Percentiles rank a stretch among this genome's conserved stretches.
Conservation (phyloP, 306 rosid genomes). For the Malus asiatica region DNA sequence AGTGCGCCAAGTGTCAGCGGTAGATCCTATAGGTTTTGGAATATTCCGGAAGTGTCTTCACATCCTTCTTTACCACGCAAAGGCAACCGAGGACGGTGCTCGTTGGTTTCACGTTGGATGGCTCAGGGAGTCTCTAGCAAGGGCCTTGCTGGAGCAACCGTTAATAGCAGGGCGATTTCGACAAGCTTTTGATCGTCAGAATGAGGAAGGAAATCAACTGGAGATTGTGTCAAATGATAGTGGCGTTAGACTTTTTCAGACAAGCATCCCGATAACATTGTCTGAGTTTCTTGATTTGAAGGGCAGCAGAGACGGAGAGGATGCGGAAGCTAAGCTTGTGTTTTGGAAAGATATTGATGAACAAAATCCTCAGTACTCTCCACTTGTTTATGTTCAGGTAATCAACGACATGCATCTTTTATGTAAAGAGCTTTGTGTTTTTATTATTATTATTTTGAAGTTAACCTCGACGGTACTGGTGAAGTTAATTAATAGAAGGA, state of each 20-base stretch:
- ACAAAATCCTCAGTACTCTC: conserved; percentile 37
- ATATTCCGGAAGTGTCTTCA: conserved; percentile 31
- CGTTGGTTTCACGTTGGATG: conserved; percentile 48
- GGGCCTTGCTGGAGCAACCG: conserved; percentile 33
- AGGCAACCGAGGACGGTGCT: not conserved
- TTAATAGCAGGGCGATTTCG: conserved; percentile 44
- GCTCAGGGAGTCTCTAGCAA: conserved; percentile 48
- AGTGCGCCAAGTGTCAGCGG: conserved; percentile 16
- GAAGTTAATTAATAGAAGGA: too few species aligned
- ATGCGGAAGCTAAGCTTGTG: conserved; percentile 44
- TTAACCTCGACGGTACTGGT: too few species aligned
- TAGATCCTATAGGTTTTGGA: not conserved
- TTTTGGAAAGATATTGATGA: conserved; percentile 52
- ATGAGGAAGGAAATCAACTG: not conserved
- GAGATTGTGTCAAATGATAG: conserved; percentile 44
- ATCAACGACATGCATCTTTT: not conserved
- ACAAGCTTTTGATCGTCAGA: not conserved
- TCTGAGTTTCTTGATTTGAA: conserved; percentile 26
- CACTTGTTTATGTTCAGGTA: conserved; percentile 58
- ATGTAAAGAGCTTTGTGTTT: not conserved
- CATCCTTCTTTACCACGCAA: conserved; percentile 33
- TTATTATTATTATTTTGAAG: too few species aligned
- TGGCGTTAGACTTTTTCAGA: conserved; percentile 47
- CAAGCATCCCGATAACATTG: conserved; percentile 7
- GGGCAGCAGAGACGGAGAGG: not conserved